phyloP scores from a whole-genome alignment of 2,329 filamentous ascomycete species.

The Apiospora phragmitis region DNA sequence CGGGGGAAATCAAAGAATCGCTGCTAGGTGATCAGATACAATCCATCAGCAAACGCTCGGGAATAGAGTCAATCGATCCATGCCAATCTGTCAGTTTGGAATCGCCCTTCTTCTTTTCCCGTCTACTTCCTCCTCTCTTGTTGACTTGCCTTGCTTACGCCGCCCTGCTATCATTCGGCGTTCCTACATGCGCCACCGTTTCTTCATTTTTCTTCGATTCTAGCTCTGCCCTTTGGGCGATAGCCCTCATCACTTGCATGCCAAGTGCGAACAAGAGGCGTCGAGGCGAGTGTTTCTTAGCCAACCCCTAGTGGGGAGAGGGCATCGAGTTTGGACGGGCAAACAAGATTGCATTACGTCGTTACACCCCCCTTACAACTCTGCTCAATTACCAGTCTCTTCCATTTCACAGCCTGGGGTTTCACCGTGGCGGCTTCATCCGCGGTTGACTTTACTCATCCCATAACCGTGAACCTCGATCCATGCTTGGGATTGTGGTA shows the following conservation, averaged over 20 bases:
- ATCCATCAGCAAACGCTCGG: slow-evolving; percentile 15
- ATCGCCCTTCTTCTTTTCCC: slow-evolving; percentile 6
- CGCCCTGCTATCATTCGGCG: not conserved
- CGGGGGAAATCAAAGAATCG: slow-evolving; percentile 17
- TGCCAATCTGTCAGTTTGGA: slow-evolving; percentile 14
- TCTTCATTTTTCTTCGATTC: not conserved
- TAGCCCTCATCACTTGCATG: not conserved
- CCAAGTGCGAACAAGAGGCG: not conserved
- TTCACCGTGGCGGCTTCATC: not conserved
- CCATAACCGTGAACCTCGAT: not conserved
- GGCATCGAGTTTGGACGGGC: not conserved
- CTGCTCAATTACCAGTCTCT: not conserved
- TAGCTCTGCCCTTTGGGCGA: not conserved
- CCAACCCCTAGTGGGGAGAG: not conserved
- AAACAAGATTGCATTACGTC: slow-evolving; percentile 4
- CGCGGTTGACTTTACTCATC: not conserved
- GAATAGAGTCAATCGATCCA: slow-evolving; percentile 8
- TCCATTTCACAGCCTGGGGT: not conserved
- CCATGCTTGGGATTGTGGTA: not conserved
- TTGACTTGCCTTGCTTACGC: not conserved
- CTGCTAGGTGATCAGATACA: slow-evolving; percentile 18
- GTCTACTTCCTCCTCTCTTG: not conserved
- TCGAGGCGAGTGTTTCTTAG: not conserved
- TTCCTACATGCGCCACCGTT: not conserved
- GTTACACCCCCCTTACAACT: not conserved